A percentile compares a stretch with the other conserved stretches of the same genome.
Evolutionary conservation across 805 yeast species (phyloP).

Genomic region (Candida tallmaniae): DNA sequence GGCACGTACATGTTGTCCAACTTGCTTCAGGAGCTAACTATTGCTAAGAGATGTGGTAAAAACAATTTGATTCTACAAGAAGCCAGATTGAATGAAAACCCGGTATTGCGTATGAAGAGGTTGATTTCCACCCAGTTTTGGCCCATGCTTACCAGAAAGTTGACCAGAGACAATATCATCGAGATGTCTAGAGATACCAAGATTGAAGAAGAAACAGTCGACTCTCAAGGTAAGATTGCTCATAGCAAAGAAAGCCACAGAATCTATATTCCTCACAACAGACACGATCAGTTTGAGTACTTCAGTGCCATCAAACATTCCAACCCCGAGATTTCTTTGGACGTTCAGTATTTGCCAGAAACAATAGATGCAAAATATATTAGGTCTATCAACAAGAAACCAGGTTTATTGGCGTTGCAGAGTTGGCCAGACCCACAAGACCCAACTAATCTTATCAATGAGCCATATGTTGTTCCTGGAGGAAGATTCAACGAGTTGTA

Average conservation of each 20-base stretch:
- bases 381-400: conserved; percentile 69
- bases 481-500: conserved; percentile 95
- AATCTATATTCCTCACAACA: conserved; percentile 68
- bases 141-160: conserved; percentile 68
- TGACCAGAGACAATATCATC: conserved; percentile 58
- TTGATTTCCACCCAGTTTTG: conserved; percentile 76
- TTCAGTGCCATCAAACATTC: conserved; percentile 49
- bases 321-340: conserved; percentile 55
- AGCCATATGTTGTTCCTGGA: conserved; percentile 94
- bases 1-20: conserved; percentile 91
- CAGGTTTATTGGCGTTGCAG: conserved; percentile 84
- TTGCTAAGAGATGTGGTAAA: conserved; percentile 78
- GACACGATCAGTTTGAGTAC: conserved; percentile 70
- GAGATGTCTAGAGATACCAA: conserved; percentile 78
- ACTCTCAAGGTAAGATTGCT: conserved; percentile 26
- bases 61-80: conserved; percentile 78
- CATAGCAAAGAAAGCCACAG: conserved; percentile 59
- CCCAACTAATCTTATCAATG: conserved; percentile 51
- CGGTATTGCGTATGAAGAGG: conserved; percentile 71
- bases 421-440: conserved; percentile 56
- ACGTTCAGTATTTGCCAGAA: conserved; percentile 74
- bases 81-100: conserved; percentile 79
- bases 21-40: conserved; percentile 80
- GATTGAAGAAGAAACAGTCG: conserved; percentile 47
- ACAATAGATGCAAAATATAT: conserved; percentile 74